Evolutionary conservation across 805 yeast species (phyloP), one percentile per base, ranked within the genome.

Genomic region (Torulaspora quercuum): DNA sequence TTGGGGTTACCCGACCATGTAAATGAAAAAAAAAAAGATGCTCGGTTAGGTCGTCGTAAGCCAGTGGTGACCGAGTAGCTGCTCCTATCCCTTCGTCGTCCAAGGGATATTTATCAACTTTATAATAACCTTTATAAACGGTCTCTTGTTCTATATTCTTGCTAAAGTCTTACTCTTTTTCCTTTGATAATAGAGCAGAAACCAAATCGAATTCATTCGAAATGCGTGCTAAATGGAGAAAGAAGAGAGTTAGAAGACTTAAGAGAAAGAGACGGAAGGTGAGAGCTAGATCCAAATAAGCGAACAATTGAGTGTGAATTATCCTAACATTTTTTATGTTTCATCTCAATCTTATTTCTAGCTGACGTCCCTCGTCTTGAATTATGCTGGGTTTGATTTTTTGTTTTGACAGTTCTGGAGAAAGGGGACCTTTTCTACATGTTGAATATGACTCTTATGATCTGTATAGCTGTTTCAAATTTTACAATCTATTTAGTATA

Each of bases 201-300:
- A 43, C 44, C 52, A 42, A 37, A 41, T 49, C 49, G 45, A 48
- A 46, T 48, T 48, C 38, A 43, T 45, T 48, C 64, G 63, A 66
- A 64, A 84, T 84, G 95, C 83, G 95, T 82, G 81, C 84, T 76
- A 89, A 89, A 84, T 89, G 97, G 97, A 90, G 96, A 85, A 90
- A 90, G 85, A 90, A 90, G 95, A 90, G 97, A 89, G 95, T 84
- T 75, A 89, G 97, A 86, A 87, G 97, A 86, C 85, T 90, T 71
- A 90, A 90, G 86, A 87, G 97, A 81, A 90, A 90, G 95, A 86
- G 97, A 84, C 96, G 97, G 97, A 90, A 90, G 95, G 96, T 90
- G 68, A 87, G 97, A 86, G 97, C 97, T 76, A 88, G 97, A 86
- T 86, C 95, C 80, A 85, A 85, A 82, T 85, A 83, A 83, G 78